phyloP scores from a whole-genome alignment of 2,329 filamentous ascomycete species.

The Mycosphaerella sp. region DNA sequence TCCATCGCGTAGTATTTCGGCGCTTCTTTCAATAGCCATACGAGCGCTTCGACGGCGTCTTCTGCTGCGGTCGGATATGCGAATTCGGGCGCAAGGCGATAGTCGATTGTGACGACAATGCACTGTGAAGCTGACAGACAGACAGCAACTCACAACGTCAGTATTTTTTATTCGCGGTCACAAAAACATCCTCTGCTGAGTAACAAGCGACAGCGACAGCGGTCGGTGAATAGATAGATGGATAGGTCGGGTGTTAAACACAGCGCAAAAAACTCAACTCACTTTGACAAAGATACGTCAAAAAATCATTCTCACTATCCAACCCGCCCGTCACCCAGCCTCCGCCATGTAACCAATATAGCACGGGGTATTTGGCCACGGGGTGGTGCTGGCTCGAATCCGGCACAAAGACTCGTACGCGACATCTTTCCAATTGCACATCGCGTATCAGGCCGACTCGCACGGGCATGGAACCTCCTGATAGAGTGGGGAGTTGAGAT shows the following conservation, averaged over 20 bases:
- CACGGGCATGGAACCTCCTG: slow-evolving; percentile 12
- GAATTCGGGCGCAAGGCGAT: slow-evolving; percentile 43
- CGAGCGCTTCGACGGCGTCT: slow-evolving; percentile 42
- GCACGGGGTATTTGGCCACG: slow-evolving; percentile 9
- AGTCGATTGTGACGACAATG: slow-evolving; percentile 24
- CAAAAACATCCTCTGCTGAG: no score
- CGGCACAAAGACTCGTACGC: slow-evolving; percentile 19
- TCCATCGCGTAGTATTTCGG: slow-evolving; percentile 15
- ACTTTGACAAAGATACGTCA: slow-evolving; percentile 21
- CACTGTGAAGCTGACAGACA: slow-evolving; percentile 12
- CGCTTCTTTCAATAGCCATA: slow-evolving; percentile 33
- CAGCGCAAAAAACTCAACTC: background rate
- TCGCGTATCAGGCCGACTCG: slow-evolving; percentile 14
- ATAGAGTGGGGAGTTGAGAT: slow-evolving; percentile 10
- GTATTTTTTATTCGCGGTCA: background rate
- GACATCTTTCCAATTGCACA: slow-evolving; percentile 15
- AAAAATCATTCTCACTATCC: slow-evolving; percentile 24
- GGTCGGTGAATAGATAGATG: no score
- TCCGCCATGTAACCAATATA: slow-evolving; percentile 12
- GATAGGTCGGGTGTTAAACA: no score
- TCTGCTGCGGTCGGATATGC: slow-evolving; percentile 41
- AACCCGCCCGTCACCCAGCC: slow-evolving; percentile 18
- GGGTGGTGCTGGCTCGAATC: slow-evolving; percentile 10
- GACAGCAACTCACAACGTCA: background rate
- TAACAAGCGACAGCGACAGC: no score